Evolutionary conservation across 108 stramenopile species (phyloP), one percentile per base, ranked within the genome.

Genomic region (Skeletonema menzelii): DNA sequence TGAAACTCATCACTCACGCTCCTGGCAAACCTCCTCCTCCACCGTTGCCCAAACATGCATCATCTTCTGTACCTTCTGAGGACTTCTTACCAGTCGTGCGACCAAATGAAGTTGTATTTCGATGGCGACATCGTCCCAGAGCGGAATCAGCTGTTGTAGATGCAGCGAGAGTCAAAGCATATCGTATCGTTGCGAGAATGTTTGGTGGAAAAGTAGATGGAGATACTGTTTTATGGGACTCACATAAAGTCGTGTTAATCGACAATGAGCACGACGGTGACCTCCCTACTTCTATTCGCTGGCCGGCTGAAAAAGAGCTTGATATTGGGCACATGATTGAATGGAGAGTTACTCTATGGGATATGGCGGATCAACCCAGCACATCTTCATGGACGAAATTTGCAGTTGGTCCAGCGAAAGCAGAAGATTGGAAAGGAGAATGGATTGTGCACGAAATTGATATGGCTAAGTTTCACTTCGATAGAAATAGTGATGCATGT

Each of bases 401-500:
- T 57, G 72, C 72, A 55, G 72, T 73, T 14, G 72, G 72, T 55
- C 72, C 75, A 30, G 59, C 44, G 57, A 47, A 62, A 15, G 35
- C 68, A 30, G 60, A 34, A n/a, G 69, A 76, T 28, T 77, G 76
- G 76, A 56, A 56, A 15, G 76, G 76, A 27, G 40, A 70, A 20
- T 77, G 76, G 76, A 70, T 77, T 28, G 63, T 47, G 6, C 76
- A 77, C 40, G 69, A 64, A 8, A n/a, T 11, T 14, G 76, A 77
- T 59, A 70, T 77, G 76, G 42, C 46, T 11, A 65, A 31, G 26
- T 77, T 77, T 60, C 62, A 70, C 30, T 55, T 30, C 32, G 63
- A 65, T 37, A 4, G 12, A 17, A 11, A 8, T 0, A 22, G 20
- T 53, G 49, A 53, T 37, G 72, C 79, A 5, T 77, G 76, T 56